Conservation (phyloP, 1,139 yeast species). For the Candida dubliniensis region DNA sequence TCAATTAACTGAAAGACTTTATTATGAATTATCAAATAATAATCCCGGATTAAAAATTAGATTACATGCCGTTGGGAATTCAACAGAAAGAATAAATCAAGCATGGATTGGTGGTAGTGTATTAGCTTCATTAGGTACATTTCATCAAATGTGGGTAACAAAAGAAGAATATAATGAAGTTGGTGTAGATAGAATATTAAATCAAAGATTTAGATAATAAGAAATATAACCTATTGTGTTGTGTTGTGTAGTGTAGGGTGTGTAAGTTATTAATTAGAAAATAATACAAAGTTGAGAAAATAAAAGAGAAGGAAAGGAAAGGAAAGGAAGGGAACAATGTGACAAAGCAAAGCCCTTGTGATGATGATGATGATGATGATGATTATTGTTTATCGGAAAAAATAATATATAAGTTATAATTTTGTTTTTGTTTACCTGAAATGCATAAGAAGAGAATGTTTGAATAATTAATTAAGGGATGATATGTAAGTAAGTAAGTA, state of each 20-base stretch:
- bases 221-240: no score
- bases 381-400: no score
- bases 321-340: neutral
- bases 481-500: no score
- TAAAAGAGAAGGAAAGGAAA: neutral
- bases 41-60: conserved; percentile 93
- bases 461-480: no score
- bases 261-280: no score
- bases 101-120: conserved; percentile 97
- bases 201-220: conserved; percentile 65
- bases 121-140: conserved; percentile 87
- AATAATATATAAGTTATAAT: no score
- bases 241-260: no score
- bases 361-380: no score
- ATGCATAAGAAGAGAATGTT: no score
- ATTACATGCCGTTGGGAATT: conserved; percentile 83
- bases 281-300: no score
- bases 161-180: conserved; percentile 89
- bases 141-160: conserved; percentile 96
- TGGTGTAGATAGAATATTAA: conserved; percentile 77
- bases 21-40: conserved; percentile 66
- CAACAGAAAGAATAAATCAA: conserved; percentile 79
- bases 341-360: no score
- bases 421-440: no score
- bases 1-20: conserved; percentile 79